Evolutionary conservation across 306 rosid genomes (phyloP).

Genomic region (Oxytropis ochrocephala): DNA sequence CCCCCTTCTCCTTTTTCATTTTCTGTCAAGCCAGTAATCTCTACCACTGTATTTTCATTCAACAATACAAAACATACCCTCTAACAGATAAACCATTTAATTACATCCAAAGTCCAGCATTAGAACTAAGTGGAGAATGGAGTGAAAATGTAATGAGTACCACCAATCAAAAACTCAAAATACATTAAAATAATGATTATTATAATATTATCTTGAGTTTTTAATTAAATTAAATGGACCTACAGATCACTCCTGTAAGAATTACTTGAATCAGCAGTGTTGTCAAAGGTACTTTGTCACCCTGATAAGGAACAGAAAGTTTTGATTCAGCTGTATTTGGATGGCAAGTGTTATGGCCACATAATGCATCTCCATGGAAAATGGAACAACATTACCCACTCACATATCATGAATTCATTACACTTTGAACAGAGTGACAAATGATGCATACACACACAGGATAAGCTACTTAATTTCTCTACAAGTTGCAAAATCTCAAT

Average conservation of each 20-base stretch:
- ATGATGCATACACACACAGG: background rate
- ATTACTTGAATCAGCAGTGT: background rate
- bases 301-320: background rate
- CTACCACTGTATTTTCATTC: background rate
- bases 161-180: background rate
- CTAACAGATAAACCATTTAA: background rate
- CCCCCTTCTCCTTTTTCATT: background rate
- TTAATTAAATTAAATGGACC: background rate
- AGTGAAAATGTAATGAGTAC: background rate
- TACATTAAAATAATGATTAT: background rate
- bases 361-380: background rate
- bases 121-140: background rate
- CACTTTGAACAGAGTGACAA: background rate
- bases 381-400: background rate
- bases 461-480: background rate
- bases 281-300: background rate
- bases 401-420: background rate
- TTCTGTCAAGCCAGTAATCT: background rate
- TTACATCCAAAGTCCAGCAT: background rate
- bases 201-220: background rate
- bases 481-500: background rate
- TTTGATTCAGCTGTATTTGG: background rate
- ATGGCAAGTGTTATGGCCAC: background rate
- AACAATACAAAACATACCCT: background rate
- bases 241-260: background rate